A percentile compares a stretch with the other conserved stretches of the same genome.
Evolutionary conservation across 164 flowering plant species (phyloP).

Genomic region (Buxus sempervirens): DNA sequence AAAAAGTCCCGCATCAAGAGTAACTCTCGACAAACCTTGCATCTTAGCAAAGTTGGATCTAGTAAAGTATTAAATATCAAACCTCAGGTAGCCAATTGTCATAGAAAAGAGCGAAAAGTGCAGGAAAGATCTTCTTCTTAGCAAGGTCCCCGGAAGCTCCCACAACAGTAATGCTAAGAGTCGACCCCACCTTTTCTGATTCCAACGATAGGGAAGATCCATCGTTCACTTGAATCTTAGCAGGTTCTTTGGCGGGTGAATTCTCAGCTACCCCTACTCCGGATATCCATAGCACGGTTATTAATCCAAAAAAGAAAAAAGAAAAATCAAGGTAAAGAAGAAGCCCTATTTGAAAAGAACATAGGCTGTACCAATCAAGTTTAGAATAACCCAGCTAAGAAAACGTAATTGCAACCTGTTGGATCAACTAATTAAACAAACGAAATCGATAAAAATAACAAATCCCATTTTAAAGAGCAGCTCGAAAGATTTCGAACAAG

Average conservation of each 20-base stretch:
- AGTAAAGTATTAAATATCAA: too few relatives aligned
- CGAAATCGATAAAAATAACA: neutral
- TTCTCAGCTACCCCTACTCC: conserved; percentile 34
- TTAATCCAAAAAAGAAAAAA: conserved; percentile 5
- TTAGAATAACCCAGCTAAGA: neutral
- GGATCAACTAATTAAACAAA: neutral
- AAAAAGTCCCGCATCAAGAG: neutral
- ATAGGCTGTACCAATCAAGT: neutral
- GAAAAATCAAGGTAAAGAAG: neutral
- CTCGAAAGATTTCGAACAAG: neutral
- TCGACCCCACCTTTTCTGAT: conserved; percentile 28
- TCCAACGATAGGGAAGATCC: conserved; percentile 16
- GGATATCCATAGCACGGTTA: conserved; percentile 3
- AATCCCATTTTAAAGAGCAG: too few relatives aligned
- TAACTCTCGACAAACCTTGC: too few relatives aligned
- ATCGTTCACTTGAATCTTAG: conserved; percentile 20
- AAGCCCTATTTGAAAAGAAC: neutral
- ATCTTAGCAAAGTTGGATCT: neutral
- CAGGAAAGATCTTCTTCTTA: conserved; percentile 90
- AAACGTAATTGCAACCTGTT: neutral
- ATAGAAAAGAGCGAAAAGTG: conserved; percentile 79
- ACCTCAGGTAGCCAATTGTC: conserved; percentile 82
- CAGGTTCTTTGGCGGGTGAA: conserved; percentile 28
- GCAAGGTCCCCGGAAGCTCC: conserved; percentile 95
- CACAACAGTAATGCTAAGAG: conserved; percentile 74